Evolutionary conservation across 352 stramenopile species (phyloP).

Genomic region (Pythium aquatile): DNA sequence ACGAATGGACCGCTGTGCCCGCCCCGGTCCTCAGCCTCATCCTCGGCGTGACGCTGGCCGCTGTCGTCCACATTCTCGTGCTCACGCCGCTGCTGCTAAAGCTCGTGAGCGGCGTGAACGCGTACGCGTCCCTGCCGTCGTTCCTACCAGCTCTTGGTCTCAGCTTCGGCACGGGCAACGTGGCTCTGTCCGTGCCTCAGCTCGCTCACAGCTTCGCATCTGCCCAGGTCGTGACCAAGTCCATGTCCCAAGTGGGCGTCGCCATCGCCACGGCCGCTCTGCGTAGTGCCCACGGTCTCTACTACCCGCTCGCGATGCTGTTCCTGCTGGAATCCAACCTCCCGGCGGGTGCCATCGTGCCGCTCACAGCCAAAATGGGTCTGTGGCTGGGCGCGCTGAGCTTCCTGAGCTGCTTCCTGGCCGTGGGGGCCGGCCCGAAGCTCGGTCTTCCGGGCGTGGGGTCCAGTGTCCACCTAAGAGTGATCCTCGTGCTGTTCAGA

Average conservation of each 20-base stretch:
- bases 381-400: conserved; percentile 17
- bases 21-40: conserved; percentile 37
- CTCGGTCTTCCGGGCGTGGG: conserved; percentile 23
- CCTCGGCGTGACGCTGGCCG: conserved; percentile 30
- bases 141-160: conserved; percentile 43
- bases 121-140: conserved; percentile 17
- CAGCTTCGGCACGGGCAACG: conserved; percentile 38
- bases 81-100: conserved; percentile 36
- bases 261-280: conserved; percentile 29
- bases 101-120: conserved; percentile 29
- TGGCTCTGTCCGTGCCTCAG: conserved; percentile 35
- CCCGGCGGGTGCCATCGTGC: conserved; percentile 6
- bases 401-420: conserved; percentile 44
- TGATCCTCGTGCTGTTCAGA: conserved; percentile 28
- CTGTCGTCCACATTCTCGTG: conserved; percentile 34
- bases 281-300: conserved; percentile 41
- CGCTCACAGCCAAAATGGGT: neutral
- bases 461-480: conserved; percentile 26
- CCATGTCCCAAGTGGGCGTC: conserved; percentile 32
- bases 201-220: conserved; percentile 39
- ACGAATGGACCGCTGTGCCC: conserved; percentile 41
- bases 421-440: conserved; percentile 8
- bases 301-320: conserved; percentile 35
- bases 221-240: conserved; percentile 41
- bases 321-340: conserved; percentile 21